These are phyloP conservation scores for Albizia julibrissin DNA, from an alignment of 306 rosid species.

Conservation along the genomic window DNA sequence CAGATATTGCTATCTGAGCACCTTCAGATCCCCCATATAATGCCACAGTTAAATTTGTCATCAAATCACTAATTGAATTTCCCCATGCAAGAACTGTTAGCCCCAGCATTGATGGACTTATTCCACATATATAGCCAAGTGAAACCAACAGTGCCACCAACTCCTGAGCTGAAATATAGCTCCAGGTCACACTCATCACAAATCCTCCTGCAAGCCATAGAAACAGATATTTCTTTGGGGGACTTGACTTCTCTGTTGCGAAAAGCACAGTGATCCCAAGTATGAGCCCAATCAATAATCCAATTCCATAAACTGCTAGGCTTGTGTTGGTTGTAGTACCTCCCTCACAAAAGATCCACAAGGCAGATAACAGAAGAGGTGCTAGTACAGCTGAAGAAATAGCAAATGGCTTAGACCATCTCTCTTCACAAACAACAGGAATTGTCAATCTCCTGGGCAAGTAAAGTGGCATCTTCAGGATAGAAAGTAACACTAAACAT, in stretches of 20 bases:
- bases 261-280: constrained; percentile 37
- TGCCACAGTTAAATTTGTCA: constrained; percentile 55
- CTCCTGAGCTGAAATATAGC: constrained; percentile 58
- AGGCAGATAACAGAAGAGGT: constrained; percentile 44
- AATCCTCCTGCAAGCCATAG: constrained; percentile 59
- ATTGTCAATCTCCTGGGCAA: constrained; percentile 58
- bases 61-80: constrained; percentile 68
- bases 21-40: constrained; percentile 52
- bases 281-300: constrained; percentile 36
- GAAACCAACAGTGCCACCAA: constrained; percentile 53
- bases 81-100: constrained; percentile 95
- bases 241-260: constrained; percentile 40
- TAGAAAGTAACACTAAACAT: constrained; percentile 22
- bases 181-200: constrained; percentile 62
- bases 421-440: constrained; percentile 55
- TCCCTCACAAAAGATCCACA: constrained; percentile 28
- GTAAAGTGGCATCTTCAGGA: constrained; percentile 55
- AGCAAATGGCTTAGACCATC: constrained; percentile 51
- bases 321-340: constrained; percentile 23
- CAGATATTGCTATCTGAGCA: constrained; percentile 55
- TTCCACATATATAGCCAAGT: constrained; percentile 65
- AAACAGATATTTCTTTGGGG: constrained; percentile 46
- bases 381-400: constrained; percentile 45
- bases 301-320: constrained; percentile 42
- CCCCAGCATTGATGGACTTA: constrained; percentile 81